Conservation (phyloP, 1,139 yeast species). For the Scheffersomyces parashehatae region DNA sequence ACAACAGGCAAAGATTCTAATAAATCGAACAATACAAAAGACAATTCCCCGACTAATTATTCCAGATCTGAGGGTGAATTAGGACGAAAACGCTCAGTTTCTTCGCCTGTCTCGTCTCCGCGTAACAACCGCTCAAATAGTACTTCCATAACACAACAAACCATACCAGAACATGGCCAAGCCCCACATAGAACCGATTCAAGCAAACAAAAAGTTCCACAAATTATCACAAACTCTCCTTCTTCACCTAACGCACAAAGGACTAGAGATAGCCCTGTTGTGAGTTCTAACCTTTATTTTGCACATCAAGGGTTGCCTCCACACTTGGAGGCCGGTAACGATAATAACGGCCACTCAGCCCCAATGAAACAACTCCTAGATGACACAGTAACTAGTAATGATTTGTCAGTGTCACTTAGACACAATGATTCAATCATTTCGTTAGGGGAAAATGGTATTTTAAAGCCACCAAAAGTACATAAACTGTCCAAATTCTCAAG, state of each 20-base stretch:
- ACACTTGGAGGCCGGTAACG: conserved; percentile 27
- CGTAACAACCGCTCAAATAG: conserved; percentile 3
- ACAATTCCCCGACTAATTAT: neutral
- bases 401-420: conserved; percentile 37
- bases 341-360: conserved; percentile 2
- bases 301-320: conserved; percentile 60
- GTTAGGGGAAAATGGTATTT: conserved; percentile 17
- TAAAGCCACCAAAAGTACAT: conserved; percentile 27
- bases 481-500: conserved; percentile 8
- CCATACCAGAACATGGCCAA: conserved; percentile 6
- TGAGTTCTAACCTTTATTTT: conserved; percentile 49
- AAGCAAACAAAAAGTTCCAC: conserved; percentile 10
- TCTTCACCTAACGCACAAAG: neutral
- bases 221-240: conserved; percentile 8
- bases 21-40: neutral
- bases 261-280: conserved; percentile 26
- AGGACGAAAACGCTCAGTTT: conserved; percentile 25
- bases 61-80: conserved; percentile 10
- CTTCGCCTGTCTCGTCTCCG: conserved; percentile 20
- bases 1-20: neutral
- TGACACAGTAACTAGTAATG: conserved; percentile 15
- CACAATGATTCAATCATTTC: conserved; percentile 47
- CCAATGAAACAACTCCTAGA: conserved; percentile 3
- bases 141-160: conserved; percentile 1
- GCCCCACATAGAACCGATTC: conserved; percentile 8